These are phyloP conservation scores for Ganoderma leucocontextum DNA, from an alignment of 1,284 basidiomycete genomes.

Conservation along the genomic window DNA sequence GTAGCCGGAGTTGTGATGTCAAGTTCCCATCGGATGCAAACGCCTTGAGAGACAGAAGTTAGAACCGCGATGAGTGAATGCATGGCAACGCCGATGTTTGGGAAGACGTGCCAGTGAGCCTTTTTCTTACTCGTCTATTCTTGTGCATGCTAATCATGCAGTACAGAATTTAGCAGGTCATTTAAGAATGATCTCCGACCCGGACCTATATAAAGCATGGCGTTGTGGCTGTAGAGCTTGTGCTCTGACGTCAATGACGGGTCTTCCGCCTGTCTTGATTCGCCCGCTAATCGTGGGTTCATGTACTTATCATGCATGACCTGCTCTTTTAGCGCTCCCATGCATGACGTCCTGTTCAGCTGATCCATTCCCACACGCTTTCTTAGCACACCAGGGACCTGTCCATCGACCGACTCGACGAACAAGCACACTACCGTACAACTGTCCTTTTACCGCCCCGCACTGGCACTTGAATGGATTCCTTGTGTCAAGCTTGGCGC, in stretches of 20 bases:
- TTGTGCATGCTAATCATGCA: neutral
- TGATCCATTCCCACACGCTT: neutral
- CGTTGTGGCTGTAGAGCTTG: neutral
- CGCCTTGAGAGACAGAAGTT: neutral
- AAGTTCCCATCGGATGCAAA: neutral
- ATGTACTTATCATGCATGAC: neutral
- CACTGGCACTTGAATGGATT: conserved; percentile 2
- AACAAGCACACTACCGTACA: neutral
- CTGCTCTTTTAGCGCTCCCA: neutral
- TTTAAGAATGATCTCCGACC: neutral
- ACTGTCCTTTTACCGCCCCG: neutral
- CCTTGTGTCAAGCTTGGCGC: conserved; percentile 3
- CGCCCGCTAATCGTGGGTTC: conserved; percentile 9
- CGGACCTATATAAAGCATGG: neutral
- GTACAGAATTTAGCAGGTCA: neutral
- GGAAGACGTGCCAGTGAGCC: neutral
- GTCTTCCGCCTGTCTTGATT: neutral
- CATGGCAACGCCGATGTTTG: neutral
- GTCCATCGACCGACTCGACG: neutral
- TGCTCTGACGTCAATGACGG: neutral
- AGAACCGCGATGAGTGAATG: neutral
- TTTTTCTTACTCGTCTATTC: neutral
- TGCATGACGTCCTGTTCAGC: neutral
- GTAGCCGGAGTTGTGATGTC: neutral
- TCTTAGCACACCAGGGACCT: neutral